Conservation (phyloP, 352 stramenopile genomes). For the Phytophthora ramorum region DNA sequence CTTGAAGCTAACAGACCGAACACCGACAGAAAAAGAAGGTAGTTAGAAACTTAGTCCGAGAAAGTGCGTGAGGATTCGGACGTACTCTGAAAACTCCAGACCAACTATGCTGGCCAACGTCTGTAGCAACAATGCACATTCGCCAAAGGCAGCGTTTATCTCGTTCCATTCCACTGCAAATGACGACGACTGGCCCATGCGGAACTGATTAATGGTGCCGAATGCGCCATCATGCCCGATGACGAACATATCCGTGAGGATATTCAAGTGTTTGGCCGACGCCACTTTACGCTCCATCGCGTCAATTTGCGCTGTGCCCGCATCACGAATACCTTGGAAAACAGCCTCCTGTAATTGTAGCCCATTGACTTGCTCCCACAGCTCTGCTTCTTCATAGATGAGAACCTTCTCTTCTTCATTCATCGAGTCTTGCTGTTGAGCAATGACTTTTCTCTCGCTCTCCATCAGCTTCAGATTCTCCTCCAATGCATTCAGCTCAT, state of each 20-base stretch:
- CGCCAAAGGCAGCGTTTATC: conserved; percentile 85
- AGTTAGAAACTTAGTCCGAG: conserved; percentile 1
- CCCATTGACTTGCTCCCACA: conserved; percentile 71
- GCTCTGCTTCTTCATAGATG: conserved; percentile 50
- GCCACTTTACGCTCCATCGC: conserved; percentile 56
- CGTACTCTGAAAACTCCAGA: conserved; percentile 76
- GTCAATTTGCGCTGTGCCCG: conserved; percentile 60
- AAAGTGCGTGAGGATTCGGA: neutral
- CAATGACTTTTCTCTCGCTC: conserved; percentile 61
- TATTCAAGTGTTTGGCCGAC: conserved; percentile 59
- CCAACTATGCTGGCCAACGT: conserved; percentile 66
- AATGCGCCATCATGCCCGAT: conserved; percentile 80
- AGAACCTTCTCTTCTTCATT: conserved; percentile 56
- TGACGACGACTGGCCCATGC: conserved; percentile 66
- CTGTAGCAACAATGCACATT: conserved; percentile 73
- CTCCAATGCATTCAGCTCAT: conserved; percentile 60
- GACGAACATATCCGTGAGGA: conserved; percentile 78
- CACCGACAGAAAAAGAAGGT: neutral
- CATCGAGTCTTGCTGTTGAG: conserved; percentile 56
- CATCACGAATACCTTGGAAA: conserved; percentile 66
- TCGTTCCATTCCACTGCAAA: conserved; percentile 87
- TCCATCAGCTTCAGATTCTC: conserved; percentile 79
- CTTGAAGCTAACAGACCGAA: conserved; percentile 64
- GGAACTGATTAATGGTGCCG: conserved; percentile 88
- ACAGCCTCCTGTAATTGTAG: conserved; percentile 53